Conservation (phyloP, 331 rosid genomes). For the Rhamnella rubrinervis region DNA sequence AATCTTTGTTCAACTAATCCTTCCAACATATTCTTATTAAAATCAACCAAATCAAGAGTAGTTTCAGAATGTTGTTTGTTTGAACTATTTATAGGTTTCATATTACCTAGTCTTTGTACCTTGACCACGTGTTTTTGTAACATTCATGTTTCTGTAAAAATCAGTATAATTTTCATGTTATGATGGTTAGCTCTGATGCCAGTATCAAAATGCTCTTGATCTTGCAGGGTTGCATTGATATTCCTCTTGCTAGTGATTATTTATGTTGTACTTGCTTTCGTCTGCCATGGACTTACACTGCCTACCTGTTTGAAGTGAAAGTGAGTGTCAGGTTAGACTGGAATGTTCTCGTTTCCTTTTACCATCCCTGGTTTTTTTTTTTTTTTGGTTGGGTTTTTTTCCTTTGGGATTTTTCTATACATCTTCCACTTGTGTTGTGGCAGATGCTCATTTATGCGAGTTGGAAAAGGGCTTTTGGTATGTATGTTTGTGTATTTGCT, state of each 20-base stretch:
- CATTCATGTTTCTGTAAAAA: not conserved
- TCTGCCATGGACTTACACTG: constrained; percentile 79
- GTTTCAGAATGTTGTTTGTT: too few relatives aligned
- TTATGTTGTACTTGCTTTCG: constrained; percentile 78
- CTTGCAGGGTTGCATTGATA: constrained; percentile 82
- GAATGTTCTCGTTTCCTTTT: constrained; percentile 22
- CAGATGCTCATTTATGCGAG: constrained; percentile 31
- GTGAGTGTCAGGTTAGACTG: constrained; percentile 20
- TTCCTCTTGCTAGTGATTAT: constrained; percentile 64
- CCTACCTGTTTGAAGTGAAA: constrained; percentile 70
- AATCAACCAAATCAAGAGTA: not conserved
- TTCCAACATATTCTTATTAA: too few relatives aligned
- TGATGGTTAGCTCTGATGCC: not conserved
- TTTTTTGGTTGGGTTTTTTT: constrained; percentile 4
- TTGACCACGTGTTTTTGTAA: not conserved
- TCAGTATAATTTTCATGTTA: not conserved
- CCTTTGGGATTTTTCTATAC: constrained; percentile 25
- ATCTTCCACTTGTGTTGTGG: constrained; percentile 23
- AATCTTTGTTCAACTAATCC: not conserved
- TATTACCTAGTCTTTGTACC: not conserved
- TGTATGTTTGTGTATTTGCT: constrained; percentile 31
- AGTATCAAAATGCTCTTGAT: constrained; percentile 13
- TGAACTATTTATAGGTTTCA: not conserved
- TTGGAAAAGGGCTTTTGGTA: constrained; percentile 24
- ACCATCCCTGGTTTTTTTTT: not conserved